Percentiles rank a stretch among this genome's conserved stretches.
Conservation (phyloP, 2,329 filamentous ascomycete species). For the Colletotrichum scovillei region DNA sequence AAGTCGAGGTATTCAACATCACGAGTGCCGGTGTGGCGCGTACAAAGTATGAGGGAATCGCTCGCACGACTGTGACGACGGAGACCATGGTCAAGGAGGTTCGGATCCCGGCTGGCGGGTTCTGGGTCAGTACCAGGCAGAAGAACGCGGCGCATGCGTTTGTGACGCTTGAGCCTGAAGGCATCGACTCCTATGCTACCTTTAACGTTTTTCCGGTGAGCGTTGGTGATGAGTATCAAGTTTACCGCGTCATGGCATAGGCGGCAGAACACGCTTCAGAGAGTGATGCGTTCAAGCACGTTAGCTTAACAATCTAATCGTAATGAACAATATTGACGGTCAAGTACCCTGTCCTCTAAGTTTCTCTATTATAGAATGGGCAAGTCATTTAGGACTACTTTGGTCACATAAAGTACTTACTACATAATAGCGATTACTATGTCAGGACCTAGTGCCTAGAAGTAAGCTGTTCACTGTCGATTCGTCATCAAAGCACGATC, state of each 20-base stretch:
- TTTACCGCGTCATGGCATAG: conserved; percentile 40
- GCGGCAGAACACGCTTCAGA: too few relatives aligned
- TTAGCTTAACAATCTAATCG: not conserved
- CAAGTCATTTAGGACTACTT: too few relatives aligned
- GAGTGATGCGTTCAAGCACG: fast-evolving
- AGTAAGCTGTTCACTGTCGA: too few relatives aligned
- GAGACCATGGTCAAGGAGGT: conserved; percentile 36
- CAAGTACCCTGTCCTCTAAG: too few relatives aligned
- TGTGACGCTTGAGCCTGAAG: conserved; percentile 46
- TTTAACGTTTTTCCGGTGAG: conserved; percentile 44
- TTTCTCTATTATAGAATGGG: fast-evolving
- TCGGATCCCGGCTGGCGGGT: conserved; percentile 43
- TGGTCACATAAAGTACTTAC: too few relatives aligned
- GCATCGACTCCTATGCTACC: conserved; percentile 46
- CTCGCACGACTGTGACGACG: conserved; percentile 39
- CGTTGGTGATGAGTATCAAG: conserved; percentile 45
- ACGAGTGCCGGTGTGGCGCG: conserved; percentile 37
- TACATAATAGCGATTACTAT: too few relatives aligned
- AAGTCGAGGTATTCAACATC: conserved; percentile 44
- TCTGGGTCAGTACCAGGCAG: conserved; percentile 45
- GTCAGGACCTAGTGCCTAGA: too few relatives aligned
- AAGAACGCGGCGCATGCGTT: conserved; percentile 45
- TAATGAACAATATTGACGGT: not conserved
- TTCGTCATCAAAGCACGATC: too few relatives aligned
- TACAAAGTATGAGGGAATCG: conserved; percentile 43